Conservation (phyloP, 352 stramenopile genomes). For the Phytophthora lateralis region DNA sequence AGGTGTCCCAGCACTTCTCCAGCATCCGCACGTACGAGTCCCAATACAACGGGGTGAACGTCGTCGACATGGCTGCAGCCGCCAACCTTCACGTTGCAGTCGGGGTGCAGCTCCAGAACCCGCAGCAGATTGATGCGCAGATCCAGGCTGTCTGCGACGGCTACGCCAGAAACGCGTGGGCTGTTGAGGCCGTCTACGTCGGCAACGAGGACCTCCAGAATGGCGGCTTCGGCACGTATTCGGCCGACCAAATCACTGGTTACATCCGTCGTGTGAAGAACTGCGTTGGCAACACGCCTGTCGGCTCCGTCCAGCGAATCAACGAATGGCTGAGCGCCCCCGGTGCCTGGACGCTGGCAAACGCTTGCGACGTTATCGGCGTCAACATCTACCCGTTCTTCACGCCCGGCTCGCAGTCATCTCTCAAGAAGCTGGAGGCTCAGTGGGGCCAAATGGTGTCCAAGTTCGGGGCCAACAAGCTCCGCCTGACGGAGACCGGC, state of each 20-base stretch:
- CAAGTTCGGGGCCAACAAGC: slow-evolving; percentile 43
- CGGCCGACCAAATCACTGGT: slow-evolving; percentile 39
- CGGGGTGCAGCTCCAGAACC: slow-evolving; percentile 62
- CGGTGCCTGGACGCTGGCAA: slow-evolving; percentile 38
- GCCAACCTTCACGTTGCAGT: slow-evolving; percentile 60
- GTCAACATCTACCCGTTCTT: slow-evolving; percentile 52
- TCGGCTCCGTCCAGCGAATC: slow-evolving; percentile 71
- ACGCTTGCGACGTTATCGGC: slow-evolving; percentile 43
- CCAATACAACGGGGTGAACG: slow-evolving; percentile 56
- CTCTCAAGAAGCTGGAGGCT: slow-evolving; percentile 53
- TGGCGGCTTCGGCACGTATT: slow-evolving; percentile 39
- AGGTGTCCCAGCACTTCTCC: slow-evolving; percentile 55
- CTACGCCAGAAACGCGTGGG: slow-evolving; percentile 36
- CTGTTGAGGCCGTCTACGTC: slow-evolving; percentile 67
- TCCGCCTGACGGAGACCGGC: slow-evolving; percentile 59
- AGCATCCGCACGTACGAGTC: slow-evolving; percentile 74
- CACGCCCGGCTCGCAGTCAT: slow-evolving; percentile 34
- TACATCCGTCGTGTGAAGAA: slow-evolving; percentile 58
- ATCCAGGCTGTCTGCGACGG: slow-evolving; percentile 62
- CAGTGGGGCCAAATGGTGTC: slow-evolving; percentile 50
- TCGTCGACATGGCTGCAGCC: slow-evolving; percentile 42
- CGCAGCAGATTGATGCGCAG: slow-evolving; percentile 39
- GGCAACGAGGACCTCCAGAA: slow-evolving; percentile 75
- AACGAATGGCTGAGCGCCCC: slow-evolving; percentile 57
- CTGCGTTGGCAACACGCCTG: slow-evolving; percentile 52